Evolutionary conservation across 129 eudicot species (phyloP).

Genomic region (Rutidosis leptorrhynchoides): DNA sequence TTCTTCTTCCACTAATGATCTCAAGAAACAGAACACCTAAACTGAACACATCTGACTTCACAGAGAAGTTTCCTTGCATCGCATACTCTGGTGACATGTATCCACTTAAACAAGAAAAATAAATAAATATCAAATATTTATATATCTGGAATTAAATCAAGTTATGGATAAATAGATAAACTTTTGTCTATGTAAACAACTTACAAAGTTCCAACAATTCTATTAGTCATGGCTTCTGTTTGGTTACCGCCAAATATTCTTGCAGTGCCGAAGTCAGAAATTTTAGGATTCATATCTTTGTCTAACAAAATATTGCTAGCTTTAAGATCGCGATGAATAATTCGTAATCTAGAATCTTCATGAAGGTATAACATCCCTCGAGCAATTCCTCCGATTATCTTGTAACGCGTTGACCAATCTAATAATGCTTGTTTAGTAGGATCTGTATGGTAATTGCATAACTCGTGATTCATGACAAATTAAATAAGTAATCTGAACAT

Average conservation of each 20-base stretch:
- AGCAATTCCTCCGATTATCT: conserved; percentile 33
- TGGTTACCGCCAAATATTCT: conserved; percentile 20
- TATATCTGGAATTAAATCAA: too few species aligned
- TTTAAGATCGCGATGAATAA: conserved; percentile 30
- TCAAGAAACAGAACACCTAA: conserved; percentile 25
- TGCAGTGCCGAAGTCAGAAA: conserved; percentile 27
- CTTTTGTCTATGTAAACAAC: too few species aligned
- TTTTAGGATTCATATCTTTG: conserved; percentile 22
- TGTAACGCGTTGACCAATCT: conserved; percentile 33
- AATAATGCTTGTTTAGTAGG: conserved; percentile 10
- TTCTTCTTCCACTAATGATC: conserved; percentile 18
- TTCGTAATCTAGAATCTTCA: conserved; percentile 27
- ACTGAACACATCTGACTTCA: conserved; percentile 21
- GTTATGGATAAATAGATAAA: too few species aligned
- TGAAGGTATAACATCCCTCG: conserved; percentile 35
- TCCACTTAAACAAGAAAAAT: neutral
- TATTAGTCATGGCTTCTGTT: conserved; percentile 16
- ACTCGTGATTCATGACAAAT: too few species aligned
- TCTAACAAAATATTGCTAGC: conserved; percentile 30
- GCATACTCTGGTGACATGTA: conserved; percentile 28
- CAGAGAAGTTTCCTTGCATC: conserved; percentile 26
- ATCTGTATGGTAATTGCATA: too few species aligned
- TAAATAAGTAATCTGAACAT: too few species aligned
- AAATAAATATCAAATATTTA: neutral
- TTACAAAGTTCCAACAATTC: conserved; percentile 26